phyloP scores from a whole-genome alignment of 768 basidiomycete genomes.

The Leccinum imitatum region DNA sequence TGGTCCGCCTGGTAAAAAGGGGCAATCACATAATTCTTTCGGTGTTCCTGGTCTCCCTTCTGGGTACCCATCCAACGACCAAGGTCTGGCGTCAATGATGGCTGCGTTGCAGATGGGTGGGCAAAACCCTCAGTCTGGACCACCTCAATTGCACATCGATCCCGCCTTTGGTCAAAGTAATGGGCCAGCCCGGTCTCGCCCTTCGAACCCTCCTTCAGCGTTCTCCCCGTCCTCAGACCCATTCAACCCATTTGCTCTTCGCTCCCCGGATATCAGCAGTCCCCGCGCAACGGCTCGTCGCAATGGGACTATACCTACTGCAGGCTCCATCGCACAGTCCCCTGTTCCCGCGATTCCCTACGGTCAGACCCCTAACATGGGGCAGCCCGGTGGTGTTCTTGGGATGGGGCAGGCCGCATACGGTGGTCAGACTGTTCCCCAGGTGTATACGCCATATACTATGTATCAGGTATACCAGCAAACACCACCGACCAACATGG shows the following conservation, averaged over 20 bases:
- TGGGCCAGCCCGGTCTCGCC: slow-evolving; percentile 46
- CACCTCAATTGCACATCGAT: slow-evolving; percentile 71
- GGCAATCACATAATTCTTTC: slow-evolving; percentile 50
- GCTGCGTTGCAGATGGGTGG: slow-evolving; percentile 89
- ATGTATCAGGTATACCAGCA: slow-evolving; percentile 86
- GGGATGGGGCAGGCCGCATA: slow-evolving; percentile 70
- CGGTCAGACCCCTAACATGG: slow-evolving; percentile 61
- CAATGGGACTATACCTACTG: slow-evolving; percentile 34
- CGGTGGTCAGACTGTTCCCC: slow-evolving; percentile 59
- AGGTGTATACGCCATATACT: slow-evolving; percentile 68
- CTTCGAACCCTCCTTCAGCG: slow-evolving; percentile 41
- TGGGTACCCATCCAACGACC: slow-evolving; percentile 79
- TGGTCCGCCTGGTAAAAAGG: slow-evolving; percentile 60
- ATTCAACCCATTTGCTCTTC: slow-evolving; percentile 57
- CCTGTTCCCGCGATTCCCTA: slow-evolving; percentile 45
- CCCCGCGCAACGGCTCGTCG: slow-evolving; percentile 50
- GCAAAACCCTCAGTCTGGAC: slow-evolving; percentile 79
- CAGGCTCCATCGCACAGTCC: slow-evolving; percentile 33
- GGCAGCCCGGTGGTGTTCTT: slow-evolving; percentile 55
- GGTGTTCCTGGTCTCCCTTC: slow-evolving; percentile 76
- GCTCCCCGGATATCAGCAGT: slow-evolving; percentile 50
- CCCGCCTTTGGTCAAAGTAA: slow-evolving; percentile 51
- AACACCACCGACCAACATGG: slow-evolving; percentile 70
- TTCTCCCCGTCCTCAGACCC: slow-evolving; percentile 55
- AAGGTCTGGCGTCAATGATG: slow-evolving; percentile 90